Conservation (phyloP, 352 stramenopile species). For the Saprolegnia diclina region DNA sequence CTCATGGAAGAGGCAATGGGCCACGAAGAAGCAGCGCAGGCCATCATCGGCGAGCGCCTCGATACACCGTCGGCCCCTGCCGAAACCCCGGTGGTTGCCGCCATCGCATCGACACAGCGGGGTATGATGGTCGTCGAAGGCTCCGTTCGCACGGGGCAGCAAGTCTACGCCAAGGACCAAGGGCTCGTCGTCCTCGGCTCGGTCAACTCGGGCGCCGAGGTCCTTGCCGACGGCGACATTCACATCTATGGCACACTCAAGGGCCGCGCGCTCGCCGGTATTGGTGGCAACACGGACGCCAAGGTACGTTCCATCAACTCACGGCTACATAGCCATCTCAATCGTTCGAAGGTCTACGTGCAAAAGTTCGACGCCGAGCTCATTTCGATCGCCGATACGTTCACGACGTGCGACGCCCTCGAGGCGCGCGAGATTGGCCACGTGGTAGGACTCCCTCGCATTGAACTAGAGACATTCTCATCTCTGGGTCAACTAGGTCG, state of each 20-base stretch:
- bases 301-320: constrained; percentile 47
- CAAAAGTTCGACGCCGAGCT: constrained; percentile 82
- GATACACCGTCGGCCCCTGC: background rate
- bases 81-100: background rate
- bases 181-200: constrained; percentile 79
- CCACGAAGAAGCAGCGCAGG: background rate
- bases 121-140: constrained; percentile 54
- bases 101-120: background rate
- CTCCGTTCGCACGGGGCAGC: constrained; percentile 81
- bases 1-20: constrained; percentile 11
- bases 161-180: constrained; percentile 77
- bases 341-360: constrained; percentile 34
- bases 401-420: constrained; percentile 83
- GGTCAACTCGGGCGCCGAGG: constrained; percentile 83
- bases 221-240: constrained; percentile 83
- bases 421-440: constrained; percentile 16
- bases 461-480: background rate
- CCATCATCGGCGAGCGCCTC: constrained; percentile 7
- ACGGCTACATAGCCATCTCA: constrained; percentile 23
- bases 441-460: background rate
- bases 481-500: constrained; percentile 7
- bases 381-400: constrained; percentile 85
- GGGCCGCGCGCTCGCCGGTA: constrained; percentile 77
- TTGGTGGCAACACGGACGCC: constrained; percentile 63
- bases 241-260: constrained; percentile 76